Percentiles rank a stretch among this genome's conserved stretches.
These are phyloP conservation scores for Amaranthus tricolor DNA, from an alignment of 179 eudicot genomes.

Conservation along the genomic window DNA sequence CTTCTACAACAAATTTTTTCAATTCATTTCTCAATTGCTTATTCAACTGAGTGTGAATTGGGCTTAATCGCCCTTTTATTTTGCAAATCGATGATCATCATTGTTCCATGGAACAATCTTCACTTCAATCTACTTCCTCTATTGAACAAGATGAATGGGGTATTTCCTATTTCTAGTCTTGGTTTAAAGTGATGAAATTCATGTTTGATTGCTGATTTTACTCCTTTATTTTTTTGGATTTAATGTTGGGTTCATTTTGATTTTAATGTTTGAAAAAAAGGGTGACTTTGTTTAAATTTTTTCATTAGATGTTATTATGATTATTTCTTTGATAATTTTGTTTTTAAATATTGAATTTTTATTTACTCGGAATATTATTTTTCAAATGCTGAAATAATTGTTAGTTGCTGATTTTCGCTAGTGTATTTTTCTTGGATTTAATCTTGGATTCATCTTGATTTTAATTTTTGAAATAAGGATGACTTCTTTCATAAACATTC, in stretches of 20 bases:
- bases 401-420: no score
- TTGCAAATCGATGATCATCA: constrained; percentile 59
- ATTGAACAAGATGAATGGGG: constrained; percentile 75
- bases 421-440: background rate
- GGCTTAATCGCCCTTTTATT: constrained; percentile 48
- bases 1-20: background rate
- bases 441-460: background rate
- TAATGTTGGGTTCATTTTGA: no score
- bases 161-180: constrained; percentile 22
- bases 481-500: no score
- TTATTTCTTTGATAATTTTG: background rate
- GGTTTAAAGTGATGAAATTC: background rate
- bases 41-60: constrained; percentile 12
- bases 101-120: constrained; percentile 63
- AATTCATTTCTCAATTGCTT: background rate
- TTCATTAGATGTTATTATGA: background rate
- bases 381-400: no score
- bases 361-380: no score
- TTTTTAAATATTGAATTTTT: no score
- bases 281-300: no score
- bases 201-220: background rate
- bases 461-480: no score
- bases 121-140: constrained; percentile 45
- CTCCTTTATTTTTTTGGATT: no score
- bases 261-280: no score